These are phyloP conservation scores for Nicotiana sylvestris DNA, from an alignment of 257 asterid species.

Conservation along the genomic window DNA sequence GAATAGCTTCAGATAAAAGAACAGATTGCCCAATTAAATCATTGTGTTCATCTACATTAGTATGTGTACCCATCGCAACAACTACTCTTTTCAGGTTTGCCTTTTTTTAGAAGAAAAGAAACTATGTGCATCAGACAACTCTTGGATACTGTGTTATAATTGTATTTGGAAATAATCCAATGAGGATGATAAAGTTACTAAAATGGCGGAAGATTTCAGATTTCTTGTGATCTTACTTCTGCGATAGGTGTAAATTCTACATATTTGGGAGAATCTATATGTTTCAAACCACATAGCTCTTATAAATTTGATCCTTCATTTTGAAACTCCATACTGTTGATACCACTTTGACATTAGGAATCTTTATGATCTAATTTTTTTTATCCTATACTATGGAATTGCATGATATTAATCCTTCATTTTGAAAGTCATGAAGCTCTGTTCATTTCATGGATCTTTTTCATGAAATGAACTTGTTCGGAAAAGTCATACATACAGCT, in stretches of 20 bases:
- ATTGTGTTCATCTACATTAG: background rate
- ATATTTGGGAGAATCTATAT: background rate
- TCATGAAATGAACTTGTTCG: background rate
- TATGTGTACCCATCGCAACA: background rate
- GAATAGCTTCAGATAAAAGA: background rate
- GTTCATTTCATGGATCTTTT: background rate
- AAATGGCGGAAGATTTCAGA: background rate
- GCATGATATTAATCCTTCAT: background rate
- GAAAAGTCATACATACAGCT: no score
- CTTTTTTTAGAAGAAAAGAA: background rate
- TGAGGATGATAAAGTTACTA: background rate
- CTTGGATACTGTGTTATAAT: background rate
- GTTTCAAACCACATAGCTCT: background rate
- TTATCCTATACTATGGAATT: background rate
- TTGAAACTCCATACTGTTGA: background rate
- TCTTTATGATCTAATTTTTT: background rate
- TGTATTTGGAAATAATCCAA: background rate
- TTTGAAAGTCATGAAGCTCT: background rate
- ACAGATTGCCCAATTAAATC: background rate
- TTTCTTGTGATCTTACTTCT: background rate
- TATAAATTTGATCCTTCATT: background rate
- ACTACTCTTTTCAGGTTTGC: background rate
- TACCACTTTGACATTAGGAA: background rate
- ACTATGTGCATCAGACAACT: background rate
- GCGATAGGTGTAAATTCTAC: no score